These are phyloP conservation scores for Penicillium alfredii DNA, from an alignment of 495 filamentous ascomycete genomes.

Conservation along the genomic window DNA sequence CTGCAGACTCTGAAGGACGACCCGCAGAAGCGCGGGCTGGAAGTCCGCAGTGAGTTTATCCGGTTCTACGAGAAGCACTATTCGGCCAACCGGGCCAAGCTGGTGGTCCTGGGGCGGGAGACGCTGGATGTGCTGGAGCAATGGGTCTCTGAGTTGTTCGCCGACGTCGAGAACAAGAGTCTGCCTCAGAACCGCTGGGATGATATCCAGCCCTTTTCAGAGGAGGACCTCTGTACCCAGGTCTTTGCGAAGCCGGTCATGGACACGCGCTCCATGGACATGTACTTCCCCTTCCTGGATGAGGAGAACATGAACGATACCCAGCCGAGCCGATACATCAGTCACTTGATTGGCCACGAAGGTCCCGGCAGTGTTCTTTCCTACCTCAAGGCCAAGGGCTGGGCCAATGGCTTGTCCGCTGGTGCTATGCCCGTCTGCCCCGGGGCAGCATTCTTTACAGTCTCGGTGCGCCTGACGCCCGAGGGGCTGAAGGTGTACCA, in stretches of 20 bases:
- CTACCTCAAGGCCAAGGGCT: constrained; percentile 91
- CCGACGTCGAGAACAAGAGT: constrained; percentile 77
- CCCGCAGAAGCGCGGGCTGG: constrained; percentile 74
- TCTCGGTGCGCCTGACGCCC: constrained; percentile 76
- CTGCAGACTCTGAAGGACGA: constrained; percentile 81
- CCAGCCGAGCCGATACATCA: constrained; percentile 84
- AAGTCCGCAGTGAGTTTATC: constrained; percentile 91
- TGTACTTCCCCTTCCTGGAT: constrained; percentile 85
- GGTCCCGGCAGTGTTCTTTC: constrained; percentile 94
- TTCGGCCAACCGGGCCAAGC: constrained; percentile 94
- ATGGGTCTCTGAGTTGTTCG: constrained; percentile 87
- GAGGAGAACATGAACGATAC: constrained; percentile 77
- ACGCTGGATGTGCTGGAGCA: constrained; percentile 78
- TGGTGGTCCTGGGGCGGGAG: constrained; percentile 85
- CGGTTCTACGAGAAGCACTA: constrained; percentile 87
- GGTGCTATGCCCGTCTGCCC: constrained; percentile 73
- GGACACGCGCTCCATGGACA: constrained; percentile 77
- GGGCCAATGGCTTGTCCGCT: constrained; percentile 82
- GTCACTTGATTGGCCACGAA: constrained; percentile 93
- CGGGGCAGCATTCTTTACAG: constrained; percentile 76
- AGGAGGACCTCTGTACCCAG: constrained; percentile 67
- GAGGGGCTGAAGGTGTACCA: constrained; percentile 80
- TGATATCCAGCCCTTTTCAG: constrained; percentile 59
- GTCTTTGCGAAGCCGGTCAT: constrained; percentile 95
- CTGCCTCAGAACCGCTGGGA: constrained; percentile 79